Percentiles rank a stretch among this genome's conserved stretches.
Evolutionary conservation across 163 green algal genomes (phyloP).

Genomic region (Scenedesmus sp.): DNA sequence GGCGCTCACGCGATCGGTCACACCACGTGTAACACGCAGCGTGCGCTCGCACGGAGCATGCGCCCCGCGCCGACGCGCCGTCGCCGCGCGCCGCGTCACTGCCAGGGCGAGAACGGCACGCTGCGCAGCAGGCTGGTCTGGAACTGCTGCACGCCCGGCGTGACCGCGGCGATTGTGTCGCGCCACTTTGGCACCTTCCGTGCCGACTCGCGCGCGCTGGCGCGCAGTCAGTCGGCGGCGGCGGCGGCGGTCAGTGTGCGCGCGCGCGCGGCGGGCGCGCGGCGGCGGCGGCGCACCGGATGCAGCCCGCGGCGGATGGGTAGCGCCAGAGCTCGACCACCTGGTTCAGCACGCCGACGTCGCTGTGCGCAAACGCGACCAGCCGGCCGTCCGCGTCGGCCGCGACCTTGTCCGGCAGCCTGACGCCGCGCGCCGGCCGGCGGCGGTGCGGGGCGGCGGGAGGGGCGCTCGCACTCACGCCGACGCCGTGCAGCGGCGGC

Average conservation of each 20-base stretch:
- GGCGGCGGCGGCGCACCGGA: background rate
- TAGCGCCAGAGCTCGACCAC: constrained; percentile 87
- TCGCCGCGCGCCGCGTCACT: constrained; percentile 52
- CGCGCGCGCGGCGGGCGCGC: background rate
- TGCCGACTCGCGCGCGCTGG: constrained; percentile 66
- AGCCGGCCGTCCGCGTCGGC: constrained; percentile 64
- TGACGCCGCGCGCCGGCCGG: constrained; percentile 21
- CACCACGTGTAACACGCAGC: no score
- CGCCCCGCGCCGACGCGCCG: no score
- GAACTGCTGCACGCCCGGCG: constrained; percentile 77
- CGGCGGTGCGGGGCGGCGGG: no score
- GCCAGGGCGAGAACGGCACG: constrained; percentile 72
- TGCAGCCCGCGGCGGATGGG: constrained; percentile 54
- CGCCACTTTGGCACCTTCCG: constrained; percentile 68
- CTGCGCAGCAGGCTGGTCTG: constrained; percentile 66
- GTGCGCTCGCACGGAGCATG: no score
- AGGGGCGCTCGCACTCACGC: no score
- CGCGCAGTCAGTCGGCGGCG: no score
- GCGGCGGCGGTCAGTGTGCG: background rate
- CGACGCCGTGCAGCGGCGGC: no score
- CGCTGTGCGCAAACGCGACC: constrained; percentile 71
- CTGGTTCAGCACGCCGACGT: constrained; percentile 79
- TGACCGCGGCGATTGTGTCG: constrained; percentile 71
- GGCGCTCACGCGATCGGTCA: no score
- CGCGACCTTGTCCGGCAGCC: constrained; percentile 75